phyloP scores from a whole-genome alignment of 495 filamentous ascomycete species.

The Eremomyces bilateralis region DNA sequence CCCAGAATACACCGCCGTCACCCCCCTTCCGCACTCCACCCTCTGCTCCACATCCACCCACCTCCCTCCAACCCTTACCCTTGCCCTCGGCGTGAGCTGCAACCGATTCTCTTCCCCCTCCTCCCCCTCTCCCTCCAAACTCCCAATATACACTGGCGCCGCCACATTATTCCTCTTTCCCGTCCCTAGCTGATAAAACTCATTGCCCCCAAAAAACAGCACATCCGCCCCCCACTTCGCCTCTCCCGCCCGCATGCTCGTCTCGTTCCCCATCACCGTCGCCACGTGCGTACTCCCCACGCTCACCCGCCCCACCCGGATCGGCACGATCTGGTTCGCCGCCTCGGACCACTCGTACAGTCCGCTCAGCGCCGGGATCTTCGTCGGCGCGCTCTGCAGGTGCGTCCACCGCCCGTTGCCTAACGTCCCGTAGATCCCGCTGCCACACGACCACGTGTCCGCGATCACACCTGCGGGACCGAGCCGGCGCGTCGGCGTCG shows the following conservation, averaged over 20 bases:
- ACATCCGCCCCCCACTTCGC: constrained; percentile 71
- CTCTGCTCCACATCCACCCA: constrained; percentile 63
- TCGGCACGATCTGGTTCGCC: constrained; percentile 42
- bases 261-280: constrained; percentile 62
- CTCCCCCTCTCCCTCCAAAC: constrained; percentile 34
- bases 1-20: constrained; percentile 59
- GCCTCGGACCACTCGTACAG: constrained; percentile 71
- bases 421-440: constrained; percentile 61
- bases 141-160: constrained; percentile 55
- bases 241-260: constrained; percentile 37
- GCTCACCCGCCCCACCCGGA: constrained; percentile 46
- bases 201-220: constrained; percentile 86
- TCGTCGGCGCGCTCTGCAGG: constrained; percentile 51
- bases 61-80: constrained; percentile 37
- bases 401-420: constrained; percentile 86
- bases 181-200: constrained; percentile 79
- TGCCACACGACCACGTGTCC: constrained; percentile 71
- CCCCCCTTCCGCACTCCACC: constrained; percentile 65
- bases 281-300: constrained; percentile 61
- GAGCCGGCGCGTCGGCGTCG: constrained; percentile 6
- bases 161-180: constrained; percentile 64
- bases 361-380: constrained; percentile 63
- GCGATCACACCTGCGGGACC: constrained; percentile 34
- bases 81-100: constrained; percentile 64
- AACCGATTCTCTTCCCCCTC: constrained; percentile 47